These are phyloP conservation scores for Nakazawaea wyomingensis DNA, from an alignment of 805 yeast genomes.

Conservation along the genomic window DNA sequence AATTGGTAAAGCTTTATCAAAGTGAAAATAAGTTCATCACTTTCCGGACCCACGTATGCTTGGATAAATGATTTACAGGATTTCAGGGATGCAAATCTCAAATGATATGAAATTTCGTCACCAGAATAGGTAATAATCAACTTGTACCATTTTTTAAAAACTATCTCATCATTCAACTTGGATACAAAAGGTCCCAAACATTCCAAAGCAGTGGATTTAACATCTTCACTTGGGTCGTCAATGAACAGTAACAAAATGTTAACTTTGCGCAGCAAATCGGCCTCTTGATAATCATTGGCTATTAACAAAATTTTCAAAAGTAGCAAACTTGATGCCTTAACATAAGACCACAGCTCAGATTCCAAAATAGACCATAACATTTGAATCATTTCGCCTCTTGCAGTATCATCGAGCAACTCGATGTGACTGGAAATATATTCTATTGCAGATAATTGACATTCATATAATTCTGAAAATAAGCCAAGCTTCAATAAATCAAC, in stretches of 20 bases:
- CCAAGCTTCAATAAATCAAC: slow-evolving; percentile 28
- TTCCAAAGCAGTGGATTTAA: slow-evolving; percentile 45
- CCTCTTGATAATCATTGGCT: slow-evolving; percentile 9
- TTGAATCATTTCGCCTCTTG: slow-evolving; percentile 3
- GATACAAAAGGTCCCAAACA: slow-evolving; percentile 42
- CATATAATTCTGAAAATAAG: slow-evolving; percentile 34
- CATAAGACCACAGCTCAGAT: slow-evolving; percentile 34
- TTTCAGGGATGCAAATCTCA: slow-evolving; percentile 39
- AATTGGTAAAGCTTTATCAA: slow-evolving; percentile 27
- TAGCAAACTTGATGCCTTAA: slow-evolving; percentile 37
- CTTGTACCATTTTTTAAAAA: slow-evolving; percentile 23
- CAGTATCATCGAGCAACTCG: background rate
- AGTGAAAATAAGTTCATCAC: slow-evolving; percentile 7
- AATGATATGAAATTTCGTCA: slow-evolving; percentile 42
- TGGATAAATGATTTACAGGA: slow-evolving; percentile 33
- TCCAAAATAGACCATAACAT: slow-evolving; percentile 22
- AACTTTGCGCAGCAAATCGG: slow-evolving; percentile 20
- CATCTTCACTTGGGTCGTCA: slow-evolving; percentile 35
- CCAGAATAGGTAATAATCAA: slow-evolving; percentile 39
- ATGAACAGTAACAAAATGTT: slow-evolving; percentile 25
- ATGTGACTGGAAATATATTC: slow-evolving; percentile 18
- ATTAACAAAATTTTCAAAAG: slow-evolving; percentile 25
- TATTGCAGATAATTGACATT: slow-evolving; percentile 40
- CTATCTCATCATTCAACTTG: slow-evolving; percentile 8
- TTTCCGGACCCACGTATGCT: slow-evolving; percentile 7